Conservation (phyloP, 345 rosid species). For the Syzygium grande region DNA sequence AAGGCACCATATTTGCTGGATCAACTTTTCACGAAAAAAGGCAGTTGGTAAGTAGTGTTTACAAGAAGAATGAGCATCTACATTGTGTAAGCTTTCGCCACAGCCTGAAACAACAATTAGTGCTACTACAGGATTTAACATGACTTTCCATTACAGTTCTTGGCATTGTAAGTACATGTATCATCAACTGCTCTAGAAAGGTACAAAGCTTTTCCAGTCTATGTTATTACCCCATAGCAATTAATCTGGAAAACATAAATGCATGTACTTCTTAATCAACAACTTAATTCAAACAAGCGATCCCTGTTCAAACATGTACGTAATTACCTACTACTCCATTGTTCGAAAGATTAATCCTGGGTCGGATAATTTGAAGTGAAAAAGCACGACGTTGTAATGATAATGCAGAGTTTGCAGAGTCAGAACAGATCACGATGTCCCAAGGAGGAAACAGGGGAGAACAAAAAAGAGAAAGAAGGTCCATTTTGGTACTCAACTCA, state of each 20-base stretch:
- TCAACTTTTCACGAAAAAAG: background rate
- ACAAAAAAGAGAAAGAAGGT: background rate
- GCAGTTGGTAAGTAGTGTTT: background rate
- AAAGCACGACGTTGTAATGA: background rate
- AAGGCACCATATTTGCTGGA: background rate
- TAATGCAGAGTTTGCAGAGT: background rate
- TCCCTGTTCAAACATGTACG: background rate
- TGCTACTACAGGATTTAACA: background rate
- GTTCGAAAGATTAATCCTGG: background rate
- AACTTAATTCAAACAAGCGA: background rate
- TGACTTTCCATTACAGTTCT: background rate
- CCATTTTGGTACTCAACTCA: background rate
- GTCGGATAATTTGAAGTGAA: background rate
- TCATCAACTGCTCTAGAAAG: background rate
- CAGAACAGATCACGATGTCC: background rate
- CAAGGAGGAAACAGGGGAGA: background rate
- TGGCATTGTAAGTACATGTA: background rate
- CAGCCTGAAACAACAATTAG: background rate
- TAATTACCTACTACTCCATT: background rate
- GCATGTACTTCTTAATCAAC: background rate
- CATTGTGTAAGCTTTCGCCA: background rate
- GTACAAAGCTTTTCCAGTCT: background rate
- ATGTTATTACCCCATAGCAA: background rate
- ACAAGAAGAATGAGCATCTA: background rate
- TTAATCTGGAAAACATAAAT: background rate